phyloP scores from a whole-genome alignment of 768 basidiomycete genomes.

The Russula compacta region DNA sequence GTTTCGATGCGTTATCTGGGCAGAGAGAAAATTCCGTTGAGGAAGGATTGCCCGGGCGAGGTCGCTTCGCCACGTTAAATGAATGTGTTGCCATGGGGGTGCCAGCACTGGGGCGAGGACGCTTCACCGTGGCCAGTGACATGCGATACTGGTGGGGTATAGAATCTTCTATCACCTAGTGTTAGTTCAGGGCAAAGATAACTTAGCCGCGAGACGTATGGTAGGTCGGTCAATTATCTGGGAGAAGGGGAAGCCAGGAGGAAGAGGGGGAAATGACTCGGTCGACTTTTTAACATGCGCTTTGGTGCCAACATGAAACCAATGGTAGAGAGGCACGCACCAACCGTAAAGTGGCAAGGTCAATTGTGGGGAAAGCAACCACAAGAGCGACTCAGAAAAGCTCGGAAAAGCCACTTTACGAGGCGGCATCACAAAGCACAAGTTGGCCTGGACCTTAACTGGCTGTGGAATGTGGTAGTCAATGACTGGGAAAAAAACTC shows the following conservation, averaged over 20 bases:
- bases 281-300: neutral
- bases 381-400: neutral
- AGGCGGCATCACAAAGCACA: neutral
- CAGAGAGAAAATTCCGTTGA: too few relatives aligned
- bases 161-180: neutral
- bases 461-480: conserved; percentile 4
- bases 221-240: neutral
- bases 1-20: neutral
- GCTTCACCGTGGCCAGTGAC: neutral
- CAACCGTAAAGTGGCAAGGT: neutral
- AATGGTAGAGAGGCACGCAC: neutral
- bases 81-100: neutral
- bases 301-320: neutral
- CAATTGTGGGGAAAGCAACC: neutral
- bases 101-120: neutral
- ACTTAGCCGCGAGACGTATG: neutral
- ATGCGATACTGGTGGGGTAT: neutral
- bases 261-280: neutral
- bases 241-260: neutral
- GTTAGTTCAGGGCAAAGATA: neutral
- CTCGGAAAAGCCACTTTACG: neutral
- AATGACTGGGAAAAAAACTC: neutral
- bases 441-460: neutral
- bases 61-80: neutral
- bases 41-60: neutral